Percentiles rank a stretch among this genome's conserved stretches.
These are phyloP conservation scores for Medicago arabica DNA, from an alignment of 306 rosid species.

Conservation along the genomic window DNA sequence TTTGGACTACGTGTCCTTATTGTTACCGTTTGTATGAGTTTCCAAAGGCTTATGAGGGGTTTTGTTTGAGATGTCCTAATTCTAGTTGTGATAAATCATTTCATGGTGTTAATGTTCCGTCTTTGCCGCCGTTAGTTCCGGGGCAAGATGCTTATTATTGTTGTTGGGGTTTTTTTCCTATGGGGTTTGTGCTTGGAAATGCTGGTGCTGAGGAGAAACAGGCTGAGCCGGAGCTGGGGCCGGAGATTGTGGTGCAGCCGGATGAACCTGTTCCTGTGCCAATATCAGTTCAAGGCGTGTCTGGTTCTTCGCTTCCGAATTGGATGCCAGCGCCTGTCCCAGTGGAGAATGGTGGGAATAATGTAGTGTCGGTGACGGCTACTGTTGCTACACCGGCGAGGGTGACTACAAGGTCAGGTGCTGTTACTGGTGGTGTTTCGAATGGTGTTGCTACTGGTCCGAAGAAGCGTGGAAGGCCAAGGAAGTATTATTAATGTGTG, in stretches of 20 bases:
- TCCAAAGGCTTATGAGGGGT: conserved; percentile 76
- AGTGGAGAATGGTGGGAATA: conserved; percentile 39
- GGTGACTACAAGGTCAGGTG: not conserved
- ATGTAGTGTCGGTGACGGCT: not conserved
- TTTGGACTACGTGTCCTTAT: conserved; percentile 96
- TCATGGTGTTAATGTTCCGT: conserved; percentile 62
- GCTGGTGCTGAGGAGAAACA: conserved; percentile 44
- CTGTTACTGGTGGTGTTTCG: not conserved
- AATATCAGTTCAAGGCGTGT: not conserved
- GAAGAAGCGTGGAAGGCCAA: conserved; percentile 81
- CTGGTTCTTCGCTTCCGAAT: conserved; percentile 49
- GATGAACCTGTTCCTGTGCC: not conserved
- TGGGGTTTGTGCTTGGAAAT: conserved; percentile 62
- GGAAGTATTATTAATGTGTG: conserved; percentile 49
- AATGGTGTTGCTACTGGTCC: conserved; percentile 40
- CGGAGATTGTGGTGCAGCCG: not conserved
- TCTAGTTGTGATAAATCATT: conserved; percentile 81
- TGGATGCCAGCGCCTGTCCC: conserved; percentile 61
- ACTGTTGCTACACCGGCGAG: not conserved
- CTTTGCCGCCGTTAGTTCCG: conserved; percentile 72
- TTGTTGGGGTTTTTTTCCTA: conserved; percentile 90
- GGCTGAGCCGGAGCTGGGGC: not conserved
- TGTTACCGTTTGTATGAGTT: conserved; percentile 85
- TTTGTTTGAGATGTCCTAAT: conserved; percentile 75
- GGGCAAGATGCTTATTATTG: conserved; percentile 93